Conservation (phyloP, 2,329 filamentous ascomycete species). For the Curvularia lunata region DNA sequence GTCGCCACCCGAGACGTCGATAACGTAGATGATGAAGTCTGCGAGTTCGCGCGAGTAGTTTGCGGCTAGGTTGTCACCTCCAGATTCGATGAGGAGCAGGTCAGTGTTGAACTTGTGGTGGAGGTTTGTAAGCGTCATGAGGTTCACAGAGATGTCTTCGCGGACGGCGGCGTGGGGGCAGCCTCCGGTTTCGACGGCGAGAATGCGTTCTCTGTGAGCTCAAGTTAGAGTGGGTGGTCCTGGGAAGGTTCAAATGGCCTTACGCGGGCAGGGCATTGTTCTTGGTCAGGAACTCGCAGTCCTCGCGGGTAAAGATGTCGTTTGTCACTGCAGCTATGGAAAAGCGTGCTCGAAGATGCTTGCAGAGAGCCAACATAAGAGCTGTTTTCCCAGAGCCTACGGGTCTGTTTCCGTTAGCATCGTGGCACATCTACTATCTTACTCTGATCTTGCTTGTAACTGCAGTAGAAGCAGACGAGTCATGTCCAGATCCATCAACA, state of each 20-base stretch:
- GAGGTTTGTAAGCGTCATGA: slow-evolving; percentile 88
- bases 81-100: slow-evolving; percentile 90
- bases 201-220: slow-evolving; percentile 67
- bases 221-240: not conserved
- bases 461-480: not conserved
- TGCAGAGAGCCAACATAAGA: slow-evolving; percentile 92
- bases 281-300: slow-evolving; percentile 94
- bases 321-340: slow-evolving; percentile 96
- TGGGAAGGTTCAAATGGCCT: slow-evolving; percentile 8
- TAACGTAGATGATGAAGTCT: slow-evolving; percentile 98
- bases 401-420: slow-evolving; percentile 63
- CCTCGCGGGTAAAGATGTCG: slow-evolving; percentile 97
- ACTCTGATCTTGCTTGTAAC: not conserved
- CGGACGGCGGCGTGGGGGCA: slow-evolving; percentile 97
- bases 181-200: slow-evolving; percentile 95
- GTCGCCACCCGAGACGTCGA: slow-evolving; percentile 94
- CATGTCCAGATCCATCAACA: not conserved
- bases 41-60: slow-evolving; percentile 96
- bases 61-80: slow-evolving; percentile 94
- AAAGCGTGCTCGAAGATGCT: slow-evolving; percentile 78
- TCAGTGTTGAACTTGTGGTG: slow-evolving; percentile 81
- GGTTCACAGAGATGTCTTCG: slow-evolving; percentile 94
- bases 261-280: slow-evolving; percentile 79
- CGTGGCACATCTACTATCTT: not conserved
- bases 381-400: slow-evolving; percentile 98